Base-by-base conservation (phyloP, 768 basidiomycete species). In the Boletales sp. region DNA sequence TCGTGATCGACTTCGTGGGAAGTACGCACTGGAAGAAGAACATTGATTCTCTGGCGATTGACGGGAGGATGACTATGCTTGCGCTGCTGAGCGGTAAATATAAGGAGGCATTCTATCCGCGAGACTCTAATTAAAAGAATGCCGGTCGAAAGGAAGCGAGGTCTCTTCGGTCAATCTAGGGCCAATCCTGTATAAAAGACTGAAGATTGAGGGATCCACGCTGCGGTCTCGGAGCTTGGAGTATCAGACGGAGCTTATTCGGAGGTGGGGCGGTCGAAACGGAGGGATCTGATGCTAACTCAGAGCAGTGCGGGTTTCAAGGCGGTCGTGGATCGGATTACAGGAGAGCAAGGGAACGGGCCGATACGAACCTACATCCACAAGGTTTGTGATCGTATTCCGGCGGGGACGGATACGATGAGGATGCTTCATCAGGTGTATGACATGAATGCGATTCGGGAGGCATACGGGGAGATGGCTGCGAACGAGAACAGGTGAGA, bases 151-250 rank as follows among this genome's bases (percentile, higher is more conserved):
- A 87, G 87, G 86, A 39, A 61, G 67, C 29, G 69, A 74, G 15
- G 75, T 84, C 14, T 65, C 77, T 13, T 70, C 69, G 13, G 70
- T 82, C 50, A 76, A 86, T 64, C 70, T 97, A 40, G 59, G 59
- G 6, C 84, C 83, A 10, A 79, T 97, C 47, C 72, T 95, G 50
- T 83, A 74, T 67, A 97, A 94, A 71, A 83, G 93, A 15, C 80
- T 97, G 44, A 83, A 84, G 21, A 85, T 97, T 44, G 85, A 92
- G 67, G 93, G 94, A 18, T 90, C 90, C 18, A 95, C 92, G 2
- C 72, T 97, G 29, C 83, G 93, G 19, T 81, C 86, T 29, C 82
- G 90, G 40, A 78, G 81, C 21, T 60, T 74, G n/a, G 72, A 77
- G 54, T 97, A 95, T 66, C 92, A 97, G 67, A 75, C 79, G 4